Evolutionary conservation across 148 eudicot genomes (phyloP).

Genomic region (Chenopodium suecicum): DNA sequence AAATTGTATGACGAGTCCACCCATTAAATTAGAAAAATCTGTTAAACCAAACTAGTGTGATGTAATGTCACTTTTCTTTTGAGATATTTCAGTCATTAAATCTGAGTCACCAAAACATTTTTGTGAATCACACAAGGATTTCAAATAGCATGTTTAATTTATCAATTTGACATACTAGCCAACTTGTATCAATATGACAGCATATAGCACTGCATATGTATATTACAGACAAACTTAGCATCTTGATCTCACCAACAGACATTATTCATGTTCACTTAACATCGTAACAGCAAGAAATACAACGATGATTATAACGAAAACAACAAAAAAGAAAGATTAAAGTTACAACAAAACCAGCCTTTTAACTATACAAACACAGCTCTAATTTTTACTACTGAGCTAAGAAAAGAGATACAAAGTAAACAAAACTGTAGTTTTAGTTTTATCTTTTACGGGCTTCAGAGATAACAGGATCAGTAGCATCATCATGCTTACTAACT

Average conservation of each 20-base stretch:
- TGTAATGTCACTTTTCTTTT: background rate
- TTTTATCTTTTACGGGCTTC: background rate
- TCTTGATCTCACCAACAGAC: constrained; percentile 3
- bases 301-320: background rate
- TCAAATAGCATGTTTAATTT: background rate
- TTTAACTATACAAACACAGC: background rate
- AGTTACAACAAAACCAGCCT: constrained; percentile 2
- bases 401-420: background rate
- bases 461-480: constrained; percentile 13
- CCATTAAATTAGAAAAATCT: background rate
- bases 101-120: background rate
- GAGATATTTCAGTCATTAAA: background rate
- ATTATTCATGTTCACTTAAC: background rate
- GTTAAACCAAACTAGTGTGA: background rate
- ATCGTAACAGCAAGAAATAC: constrained; percentile 1
- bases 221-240: background rate
- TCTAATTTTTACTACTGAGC: background rate
- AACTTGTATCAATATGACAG: background rate
- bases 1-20: background rate
- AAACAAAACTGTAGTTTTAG: background rate
- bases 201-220: background rate
- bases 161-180: background rate
- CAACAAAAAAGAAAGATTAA: background rate
- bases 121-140: background rate
- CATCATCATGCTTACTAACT: constrained; percentile 30